Evolutionary conservation across 2,329 filamentous ascomycete species (phyloP), one percentile per base, ranked within the genome.

Genomic region (Monosporascus sp.): DNA sequence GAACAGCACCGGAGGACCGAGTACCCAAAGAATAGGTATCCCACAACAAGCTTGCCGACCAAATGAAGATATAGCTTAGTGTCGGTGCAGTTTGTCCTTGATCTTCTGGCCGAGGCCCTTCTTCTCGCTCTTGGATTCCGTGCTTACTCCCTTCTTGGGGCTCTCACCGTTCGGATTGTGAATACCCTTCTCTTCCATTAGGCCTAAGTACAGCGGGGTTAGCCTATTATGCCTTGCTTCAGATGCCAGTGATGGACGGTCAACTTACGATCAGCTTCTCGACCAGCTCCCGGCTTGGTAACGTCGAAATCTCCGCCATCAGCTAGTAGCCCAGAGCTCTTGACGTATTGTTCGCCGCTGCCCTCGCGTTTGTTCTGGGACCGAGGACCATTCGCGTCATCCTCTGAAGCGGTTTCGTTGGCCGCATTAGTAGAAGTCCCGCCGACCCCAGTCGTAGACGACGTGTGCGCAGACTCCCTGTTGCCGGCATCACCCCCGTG

Each of bases 281-380:
- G 72, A 3, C 84, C 85, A 11, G 86, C 86, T 11, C 86, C 86
- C 0, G 84, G 79, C 55, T 79, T 79, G 7, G 77, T 72, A 4
- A 81, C 84, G 61, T 88, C 86, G 63, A 88, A 87, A 60, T 88
- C 76, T 6, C 86, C 85, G 1, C 86, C 85, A 40, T 89, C 85
- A 17, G 84, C 82, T 37, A 74, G 70, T 27, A 87, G 66, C 0
- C 85, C 86, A 1, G 75, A 77, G 22, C 76, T 78, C 68, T 78
- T 81, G 57, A 86, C 75, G 54, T 79, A 80, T 61, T 80, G 63
- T 65, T 83, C 78, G 7, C 82, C 82, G 0, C 78, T 82, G 1
- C 77, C 78, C 56, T 76, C 70, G 16, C 69, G 67, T 11, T 66
- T 62, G 55, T 69, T 72, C 60, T 71, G 60, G 2, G 64, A 56